Evolutionary conservation across 169 alveolate species (phyloP), one percentile per base, ranked within the genome.

Genomic region (Plasmodium chabaudi): DNA sequence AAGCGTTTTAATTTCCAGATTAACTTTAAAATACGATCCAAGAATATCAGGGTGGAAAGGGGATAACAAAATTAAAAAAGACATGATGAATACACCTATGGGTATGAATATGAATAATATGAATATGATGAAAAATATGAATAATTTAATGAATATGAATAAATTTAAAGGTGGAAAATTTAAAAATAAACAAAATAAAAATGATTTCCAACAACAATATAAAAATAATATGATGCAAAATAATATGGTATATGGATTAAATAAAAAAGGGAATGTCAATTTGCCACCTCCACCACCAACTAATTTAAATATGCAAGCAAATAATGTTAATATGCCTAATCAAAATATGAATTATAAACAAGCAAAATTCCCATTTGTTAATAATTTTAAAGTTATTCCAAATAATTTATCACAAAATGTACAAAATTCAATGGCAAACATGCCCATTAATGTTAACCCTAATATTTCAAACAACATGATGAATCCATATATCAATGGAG

Each of bases 21-120:
- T 90, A 0, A 73, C 94, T 5, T 57, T 90, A n/a, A 90, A 90
- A 46, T 90, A 90, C 27, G 94, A 90, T 84, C 94, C 94, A 1
- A 65, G 94, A 68, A 90, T 90, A 46, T 71, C 93, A 5, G 94
- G 94, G 55, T 72, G 88, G 94, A 63, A 69, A 68, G 88, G 93
- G 27, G 88, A 72, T 60, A 69, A 73, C 27, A 72, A 68, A 72
- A 23, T 68, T 9, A 89, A 73, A 77, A 88, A 82, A 17, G 90
- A 82, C 49, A 69, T 77, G 77, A 51, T 77, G 64, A 77, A 69
- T 42, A 51, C 19, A 9, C 44, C 39, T 12, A 61, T 75, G 75
- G 64, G 64, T 25, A 73, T 57, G 71, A 61, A 61, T 17, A 39
- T 74, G 63, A 75, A 27, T 27, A 63, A 46, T n/a, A 63, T 75